These are phyloP conservation scores for Strobilomyces confusus DNA, from an alignment of 768 basidiomycete genomes.

Conservation along the genomic window DNA sequence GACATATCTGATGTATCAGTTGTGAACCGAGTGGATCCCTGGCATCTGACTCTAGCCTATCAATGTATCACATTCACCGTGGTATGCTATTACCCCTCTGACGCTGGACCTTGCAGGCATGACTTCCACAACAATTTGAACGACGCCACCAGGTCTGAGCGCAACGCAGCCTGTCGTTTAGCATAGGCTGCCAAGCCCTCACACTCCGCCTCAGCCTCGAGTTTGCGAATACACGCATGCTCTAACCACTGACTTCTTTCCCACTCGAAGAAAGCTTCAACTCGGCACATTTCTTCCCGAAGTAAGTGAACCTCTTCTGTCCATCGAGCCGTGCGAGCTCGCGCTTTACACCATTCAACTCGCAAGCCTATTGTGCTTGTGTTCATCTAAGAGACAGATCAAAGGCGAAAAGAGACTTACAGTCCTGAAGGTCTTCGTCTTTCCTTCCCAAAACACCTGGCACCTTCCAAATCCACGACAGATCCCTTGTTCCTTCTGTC, in stretches of 20 bases:
- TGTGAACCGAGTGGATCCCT: too few species aligned
- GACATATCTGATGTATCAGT: too few species aligned
- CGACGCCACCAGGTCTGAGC: too few species aligned
- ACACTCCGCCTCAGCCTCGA: background rate
- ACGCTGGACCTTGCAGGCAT: too few species aligned
- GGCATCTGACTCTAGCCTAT: too few species aligned
- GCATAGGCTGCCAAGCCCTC: background rate
- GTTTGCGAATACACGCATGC: background rate
- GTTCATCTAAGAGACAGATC: background rate
- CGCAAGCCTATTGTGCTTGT: background rate
- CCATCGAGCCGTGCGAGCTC: background rate
- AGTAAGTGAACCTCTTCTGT: background rate
- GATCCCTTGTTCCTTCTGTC: background rate
- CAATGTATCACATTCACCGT: too few species aligned
- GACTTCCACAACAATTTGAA: too few species aligned
- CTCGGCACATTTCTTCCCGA: background rate
- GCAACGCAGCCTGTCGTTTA: background rate
- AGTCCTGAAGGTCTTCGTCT: background rate
- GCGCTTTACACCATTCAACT: background rate
- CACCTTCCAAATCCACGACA: background rate
- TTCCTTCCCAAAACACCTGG: background rate
- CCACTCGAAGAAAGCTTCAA: background rate
- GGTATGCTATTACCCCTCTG: too few species aligned
- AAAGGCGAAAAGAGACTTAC: background rate
- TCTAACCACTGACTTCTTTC: background rate